A percentile compares a stretch with the other conserved stretches of the same genome.
These are phyloP conservation scores for Physcomitrium patens DNA, from an alignment of 225 moss, liverwort and hornwort species.

Conservation along the genomic window DNA sequence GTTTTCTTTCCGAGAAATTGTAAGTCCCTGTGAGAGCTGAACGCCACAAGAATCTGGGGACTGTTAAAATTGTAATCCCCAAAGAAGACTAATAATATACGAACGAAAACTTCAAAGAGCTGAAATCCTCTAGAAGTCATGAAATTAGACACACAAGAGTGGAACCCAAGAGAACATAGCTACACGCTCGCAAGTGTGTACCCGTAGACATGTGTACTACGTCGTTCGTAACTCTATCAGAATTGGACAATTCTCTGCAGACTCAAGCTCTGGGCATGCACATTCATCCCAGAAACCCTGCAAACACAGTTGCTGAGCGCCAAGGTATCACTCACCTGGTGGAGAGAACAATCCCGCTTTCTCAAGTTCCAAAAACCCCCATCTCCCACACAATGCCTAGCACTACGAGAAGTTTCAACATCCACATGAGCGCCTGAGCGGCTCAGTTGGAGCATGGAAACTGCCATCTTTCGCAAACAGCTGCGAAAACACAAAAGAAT, in stretches of 20 bases:
- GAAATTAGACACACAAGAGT: neutral
- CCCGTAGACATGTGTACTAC: neutral
- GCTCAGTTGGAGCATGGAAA: slow-evolving; percentile 32
- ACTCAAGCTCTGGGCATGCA: neutral
- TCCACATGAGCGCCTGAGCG: slow-evolving; percentile 11
- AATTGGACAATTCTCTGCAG: neutral
- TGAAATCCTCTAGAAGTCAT: neutral
- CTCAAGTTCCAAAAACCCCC: slow-evolving; percentile 1
- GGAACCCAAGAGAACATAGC: neutral
- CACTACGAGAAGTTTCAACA: neutral
- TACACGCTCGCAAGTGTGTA: neutral
- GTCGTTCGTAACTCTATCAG: neutral
- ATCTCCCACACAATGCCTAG: too few relatives aligned
- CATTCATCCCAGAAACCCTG: neutral
- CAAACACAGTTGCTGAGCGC: too few relatives aligned
- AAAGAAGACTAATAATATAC: neutral
- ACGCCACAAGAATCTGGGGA: neutral
- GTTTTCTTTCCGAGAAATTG: neutral
- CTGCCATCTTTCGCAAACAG: slow-evolving; percentile 11
- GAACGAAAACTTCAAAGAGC: neutral
- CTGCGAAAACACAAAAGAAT: neutral
- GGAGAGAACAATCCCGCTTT: neutral
- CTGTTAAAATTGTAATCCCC: neutral
- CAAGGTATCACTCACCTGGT: neutral
- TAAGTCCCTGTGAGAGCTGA: neutral